A percentile compares a stretch with the other conserved stretches of the same genome.
Evolutionary conservation across 345 rosid species (phyloP).

Genomic region (Gossypium arboreum): DNA sequence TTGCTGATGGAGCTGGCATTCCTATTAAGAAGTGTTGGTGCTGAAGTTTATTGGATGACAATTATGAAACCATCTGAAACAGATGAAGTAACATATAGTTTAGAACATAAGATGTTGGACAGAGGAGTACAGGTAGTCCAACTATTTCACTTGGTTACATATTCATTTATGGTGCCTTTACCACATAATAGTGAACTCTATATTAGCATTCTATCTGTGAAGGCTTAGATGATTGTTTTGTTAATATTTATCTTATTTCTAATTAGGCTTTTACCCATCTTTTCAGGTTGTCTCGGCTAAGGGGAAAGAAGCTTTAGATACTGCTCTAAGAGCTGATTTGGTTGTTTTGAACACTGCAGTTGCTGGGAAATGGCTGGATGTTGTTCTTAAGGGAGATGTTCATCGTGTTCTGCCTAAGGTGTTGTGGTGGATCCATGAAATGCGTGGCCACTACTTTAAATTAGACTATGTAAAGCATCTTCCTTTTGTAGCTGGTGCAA

Average conservation of each 20-base stretch:
- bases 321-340: constrained; percentile 56
- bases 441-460: constrained; percentile 76
- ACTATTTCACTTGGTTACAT: background rate
- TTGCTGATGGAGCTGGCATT: constrained; percentile 53
- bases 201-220: constrained; percentile 6
- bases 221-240: constrained; percentile 2
- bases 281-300: constrained; percentile 45
- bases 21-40: constrained; percentile 48
- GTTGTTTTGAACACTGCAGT: constrained; percentile 68
- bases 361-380: constrained; percentile 73
- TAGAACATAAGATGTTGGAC: constrained; percentile 51
- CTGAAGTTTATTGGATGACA: constrained; percentile 53
- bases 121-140: constrained; percentile 44
- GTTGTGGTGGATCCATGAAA: constrained; percentile 82
- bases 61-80: constrained; percentile 32
- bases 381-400: constrained; percentile 53
- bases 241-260: background rate
- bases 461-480: constrained; percentile 70
- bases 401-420: constrained; percentile 57
- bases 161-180: background rate
- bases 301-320: constrained; percentile 46
- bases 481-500: constrained; percentile 68
- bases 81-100: constrained; percentile 42
- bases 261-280: background rate
- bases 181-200: background rate